Evolutionary conservation across 768 basidiomycete genomes (phyloP), one percentile per base, ranked within the genome.

Genomic region (Panellus pusillus): DNA sequence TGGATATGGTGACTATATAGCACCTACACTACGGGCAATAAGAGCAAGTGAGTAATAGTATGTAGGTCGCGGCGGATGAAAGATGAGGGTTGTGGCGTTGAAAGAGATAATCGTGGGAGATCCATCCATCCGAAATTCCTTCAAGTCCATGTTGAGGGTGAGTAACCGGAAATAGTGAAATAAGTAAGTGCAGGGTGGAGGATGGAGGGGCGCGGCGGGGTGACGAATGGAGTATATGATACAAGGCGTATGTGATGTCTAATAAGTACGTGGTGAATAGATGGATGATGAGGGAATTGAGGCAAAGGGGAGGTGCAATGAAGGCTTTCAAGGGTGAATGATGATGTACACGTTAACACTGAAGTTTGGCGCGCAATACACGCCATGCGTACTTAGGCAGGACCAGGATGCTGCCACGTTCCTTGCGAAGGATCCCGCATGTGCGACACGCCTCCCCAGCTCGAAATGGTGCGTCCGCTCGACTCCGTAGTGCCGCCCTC

Each of bases 401-500:
- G 46, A 44, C 52, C 59, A 38, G 45, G 54, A 46, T 48, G 51
- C 40, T 44, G 61, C 49, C 60, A 64, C 52, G 57, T 57, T 50
- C 47, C 51, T 20, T 76, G 70, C 1, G 28, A 15, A 17, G n/a
- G 69, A 55, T 76, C 75, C 17, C 70, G 67, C 75, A 78, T 77
- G 43, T 76, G 73, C 19, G 74, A 68, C 28, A 68, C 50, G 20
- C 71, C 74, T 27, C 73, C 74, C 81, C 79, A 81, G 63, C 78
- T 82, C 43, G 74, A 67, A 15, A 76, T 71, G 35, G 74, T 77
- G 19, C 69, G 68, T 31, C 72, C 77, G 48, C 79, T 76, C 49
- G 77, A 74, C 40, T 80, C 83, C 15, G 84, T 84, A 63, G 78
- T 75, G 24, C 54, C 45, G 19, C 81, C 79, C 14, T 76, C 76